Evolutionary conservation across 495 filamentous ascomycete genomes (phyloP).

Genomic region (Lentithecium fluviatile): DNA sequence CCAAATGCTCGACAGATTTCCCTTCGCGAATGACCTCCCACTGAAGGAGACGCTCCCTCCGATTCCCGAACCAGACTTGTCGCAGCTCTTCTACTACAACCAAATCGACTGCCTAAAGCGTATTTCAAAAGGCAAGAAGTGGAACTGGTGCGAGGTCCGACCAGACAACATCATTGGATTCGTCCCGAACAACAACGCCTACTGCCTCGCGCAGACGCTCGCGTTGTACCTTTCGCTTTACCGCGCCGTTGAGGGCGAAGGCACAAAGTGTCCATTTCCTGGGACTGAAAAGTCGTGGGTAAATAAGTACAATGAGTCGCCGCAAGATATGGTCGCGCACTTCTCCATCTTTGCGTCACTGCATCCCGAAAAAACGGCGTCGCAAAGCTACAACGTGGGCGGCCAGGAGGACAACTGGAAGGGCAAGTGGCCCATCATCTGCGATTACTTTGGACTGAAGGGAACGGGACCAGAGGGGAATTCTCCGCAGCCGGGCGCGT

Average conservation of each 20-base stretch:
- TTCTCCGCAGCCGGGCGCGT: constrained; percentile 40
- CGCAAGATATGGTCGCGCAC: constrained; percentile 39
- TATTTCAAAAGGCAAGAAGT: constrained; percentile 38
- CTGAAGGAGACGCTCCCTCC: constrained; percentile 41
- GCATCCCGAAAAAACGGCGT: constrained; percentile 34
- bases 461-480: constrained; percentile 36
- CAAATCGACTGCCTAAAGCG: constrained; percentile 39
- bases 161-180: constrained; percentile 43
- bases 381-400: constrained; percentile 38
- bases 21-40: constrained; percentile 41
- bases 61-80: constrained; percentile 42
- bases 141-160: constrained; percentile 41
- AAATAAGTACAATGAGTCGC: constrained; percentile 37
- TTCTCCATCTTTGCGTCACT: constrained; percentile 40
- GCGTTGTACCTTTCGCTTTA: constrained; percentile 37
- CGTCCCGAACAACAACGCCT: constrained; percentile 42
- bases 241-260: constrained; percentile 33
- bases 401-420: constrained; percentile 35
- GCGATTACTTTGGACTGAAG: constrained; percentile 40
- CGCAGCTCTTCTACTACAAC: constrained; percentile 45
- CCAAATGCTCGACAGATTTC: constrained; percentile 42
- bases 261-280: constrained; percentile 37
- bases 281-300: constrained; percentile 38
- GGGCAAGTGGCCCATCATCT: constrained; percentile 41
- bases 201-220: constrained; percentile 40